Evolutionary conservation across 2,329 filamentous ascomycete species (phyloP).

Genomic region (Salinomyces thailandicus): DNA sequence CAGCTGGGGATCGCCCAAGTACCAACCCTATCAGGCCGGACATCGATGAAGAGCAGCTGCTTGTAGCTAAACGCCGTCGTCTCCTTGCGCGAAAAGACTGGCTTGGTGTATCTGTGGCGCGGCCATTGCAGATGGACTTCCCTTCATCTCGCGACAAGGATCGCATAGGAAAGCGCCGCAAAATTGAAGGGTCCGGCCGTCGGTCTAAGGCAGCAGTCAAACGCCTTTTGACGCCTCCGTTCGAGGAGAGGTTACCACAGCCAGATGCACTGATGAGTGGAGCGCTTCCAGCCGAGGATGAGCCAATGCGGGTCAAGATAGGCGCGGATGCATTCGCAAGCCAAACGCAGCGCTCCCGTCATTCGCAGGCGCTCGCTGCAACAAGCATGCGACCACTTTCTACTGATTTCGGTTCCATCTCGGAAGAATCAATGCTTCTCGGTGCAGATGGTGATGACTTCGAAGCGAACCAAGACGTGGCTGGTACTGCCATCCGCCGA

Average conservation of each 20-base stretch:
- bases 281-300: constrained; percentile 12
- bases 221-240: constrained; percentile 10
- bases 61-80: constrained; percentile 13
- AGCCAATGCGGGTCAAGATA: constrained; percentile 23
- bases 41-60: constrained; percentile 9
- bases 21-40: background rate
- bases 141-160: constrained; percentile 12
- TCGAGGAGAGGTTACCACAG: constrained; percentile 9
- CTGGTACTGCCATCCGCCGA: too few species aligned
- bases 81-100: constrained; percentile 23
- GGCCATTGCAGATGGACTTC: constrained; percentile 19
- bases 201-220: constrained; percentile 6
- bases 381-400: constrained; percentile 18
- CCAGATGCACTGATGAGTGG: constrained; percentile 17
- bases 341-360: constrained; percentile 15
- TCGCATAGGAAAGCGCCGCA: constrained; percentile 21
- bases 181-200: constrained; percentile 10
- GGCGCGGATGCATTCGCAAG: constrained; percentile 24
- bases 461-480: too few species aligned
- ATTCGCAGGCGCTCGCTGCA: constrained; percentile 7
- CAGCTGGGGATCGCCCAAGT: too few species aligned
- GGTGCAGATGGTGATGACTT: constrained; percentile 16
- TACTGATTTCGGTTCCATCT: constrained; percentile 15
- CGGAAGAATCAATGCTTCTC: constrained; percentile 25
- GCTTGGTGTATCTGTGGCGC: constrained; percentile 19